phyloP scores from a whole-genome alignment of 208 protist species.

The Crithidia thermophila region DNA sequence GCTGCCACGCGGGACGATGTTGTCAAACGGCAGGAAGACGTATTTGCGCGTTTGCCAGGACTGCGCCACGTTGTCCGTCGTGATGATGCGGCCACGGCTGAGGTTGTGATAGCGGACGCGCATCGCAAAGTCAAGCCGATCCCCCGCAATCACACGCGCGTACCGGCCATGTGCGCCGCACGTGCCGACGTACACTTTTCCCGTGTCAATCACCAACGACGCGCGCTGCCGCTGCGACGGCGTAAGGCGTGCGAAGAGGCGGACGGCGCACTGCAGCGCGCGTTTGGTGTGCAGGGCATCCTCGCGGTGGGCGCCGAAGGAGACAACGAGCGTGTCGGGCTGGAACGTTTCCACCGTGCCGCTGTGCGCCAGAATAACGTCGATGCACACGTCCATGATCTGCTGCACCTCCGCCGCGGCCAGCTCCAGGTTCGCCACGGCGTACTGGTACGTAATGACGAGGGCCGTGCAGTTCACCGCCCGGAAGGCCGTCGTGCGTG shows the following conservation, averaged over 20 bases:
- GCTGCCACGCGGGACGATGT: slow-evolving; percentile 27
- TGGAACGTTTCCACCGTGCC: slow-evolving; percentile 57
- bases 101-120: slow-evolving; percentile 34
- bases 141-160: slow-evolving; percentile 43
- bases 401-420: slow-evolving; percentile 28
- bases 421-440: slow-evolving; percentile 28
- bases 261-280: slow-evolving; percentile 47
- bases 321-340: slow-evolving; percentile 47
- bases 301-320: slow-evolving; percentile 57
- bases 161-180: slow-evolving; percentile 56
- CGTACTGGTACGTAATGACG: slow-evolving; percentile 33
- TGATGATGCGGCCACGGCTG: slow-evolving; percentile 29
- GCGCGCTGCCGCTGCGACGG: slow-evolving; percentile 1
- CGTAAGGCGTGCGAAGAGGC: slow-evolving; percentile 9
- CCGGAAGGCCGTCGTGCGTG: slow-evolving; percentile 34
- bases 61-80: slow-evolving; percentile 37
- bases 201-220: slow-evolving; percentile 48
- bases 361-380: slow-evolving; percentile 22
- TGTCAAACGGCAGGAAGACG: slow-evolving; percentile 36
- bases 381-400: slow-evolving; percentile 37
- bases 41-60: slow-evolving; percentile 22
- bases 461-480: slow-evolving; percentile 39
- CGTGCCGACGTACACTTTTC: slow-evolving; percentile 60
- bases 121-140: slow-evolving; percentile 40
- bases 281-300: slow-evolving; percentile 30